Conservation (phyloP, 768 basidiomycete species). For the Hydnomerulius pinastri region DNA sequence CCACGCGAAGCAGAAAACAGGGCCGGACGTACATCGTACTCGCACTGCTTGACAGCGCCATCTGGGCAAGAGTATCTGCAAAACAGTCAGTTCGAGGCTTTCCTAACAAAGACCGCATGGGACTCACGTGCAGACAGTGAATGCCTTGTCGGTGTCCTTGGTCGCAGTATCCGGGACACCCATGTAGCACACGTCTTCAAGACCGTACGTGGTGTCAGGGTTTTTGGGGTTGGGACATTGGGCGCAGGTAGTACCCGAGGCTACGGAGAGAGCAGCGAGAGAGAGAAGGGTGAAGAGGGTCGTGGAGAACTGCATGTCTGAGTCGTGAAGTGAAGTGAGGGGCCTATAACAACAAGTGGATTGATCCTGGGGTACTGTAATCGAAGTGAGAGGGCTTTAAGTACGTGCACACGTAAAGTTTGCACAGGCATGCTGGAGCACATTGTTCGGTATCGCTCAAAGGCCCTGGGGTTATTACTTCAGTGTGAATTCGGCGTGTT, state of each 20-base stretch:
- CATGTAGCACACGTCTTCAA: not conserved
- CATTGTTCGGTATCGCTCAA: not conserved
- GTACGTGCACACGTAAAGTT: no score
- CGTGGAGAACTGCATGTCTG: not conserved
- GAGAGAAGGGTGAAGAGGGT: not conserved
- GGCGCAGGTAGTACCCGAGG: constrained; percentile 3
- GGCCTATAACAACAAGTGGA: not conserved
- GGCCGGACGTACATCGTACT: not conserved
- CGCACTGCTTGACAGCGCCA: not conserved
- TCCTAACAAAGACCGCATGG: no score
- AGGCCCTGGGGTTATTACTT: not conserved
- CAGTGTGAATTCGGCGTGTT: not conserved
- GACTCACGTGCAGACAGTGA: not conserved
- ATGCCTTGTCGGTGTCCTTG: not conserved
- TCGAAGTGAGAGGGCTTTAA: no score
- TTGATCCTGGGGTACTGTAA: no score
- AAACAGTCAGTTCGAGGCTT: not conserved
- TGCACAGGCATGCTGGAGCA: not conserved
- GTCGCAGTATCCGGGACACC: not conserved
- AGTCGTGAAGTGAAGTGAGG: not conserved
- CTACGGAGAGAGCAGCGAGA: not conserved
- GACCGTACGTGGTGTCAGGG: not conserved
- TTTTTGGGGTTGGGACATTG: not conserved
- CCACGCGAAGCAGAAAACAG: not conserved
- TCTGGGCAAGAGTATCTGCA: not conserved